Evolutionary conservation across 805 yeast species (phyloP).

Genomic region (Brettanomyces naardenensis): DNA sequence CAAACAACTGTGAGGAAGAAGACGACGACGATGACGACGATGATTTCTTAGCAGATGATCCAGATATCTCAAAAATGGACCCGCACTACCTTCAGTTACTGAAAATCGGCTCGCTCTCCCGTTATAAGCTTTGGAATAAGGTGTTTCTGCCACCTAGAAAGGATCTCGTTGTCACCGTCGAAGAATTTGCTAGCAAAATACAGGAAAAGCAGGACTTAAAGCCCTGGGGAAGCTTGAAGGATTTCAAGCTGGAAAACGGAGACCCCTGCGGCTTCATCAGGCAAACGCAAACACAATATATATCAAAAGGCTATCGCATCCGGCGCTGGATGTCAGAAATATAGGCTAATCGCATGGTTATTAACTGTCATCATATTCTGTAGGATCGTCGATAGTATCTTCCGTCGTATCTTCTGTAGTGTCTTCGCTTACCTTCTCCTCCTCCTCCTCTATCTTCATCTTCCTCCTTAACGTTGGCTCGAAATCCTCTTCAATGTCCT

Average conservation of each 20-base stretch:
- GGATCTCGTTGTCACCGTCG: conserved; percentile 22
- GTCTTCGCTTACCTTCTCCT: too few relatives aligned
- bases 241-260: too few relatives aligned
- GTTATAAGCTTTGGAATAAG: conserved; percentile 44
- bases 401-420: too few relatives aligned
- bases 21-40: conserved; percentile 28
- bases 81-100: conserved; percentile 6
- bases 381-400: too few relatives aligned
- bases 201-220: background rate
- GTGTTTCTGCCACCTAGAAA: conserved; percentile 44
- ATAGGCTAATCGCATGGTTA: too few relatives aligned
- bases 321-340: background rate
- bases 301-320: too few relatives aligned
- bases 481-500: background rate
- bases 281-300: too few relatives aligned
- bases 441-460: too few relatives aligned
- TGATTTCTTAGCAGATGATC: conserved; percentile 15
- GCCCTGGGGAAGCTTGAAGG: conserved; percentile 1
- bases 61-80: conserved; percentile 1
- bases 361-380: too few relatives aligned
- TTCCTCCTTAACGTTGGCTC: too few relatives aligned
- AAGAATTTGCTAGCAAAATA: background rate
- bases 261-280: too few relatives aligned
- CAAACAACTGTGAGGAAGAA: too few relatives aligned
- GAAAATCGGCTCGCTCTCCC: conserved; percentile 33